Base-by-base conservation (phyloP, 164 flowering plant species). In the Nymphaea thermarum region DNA sequence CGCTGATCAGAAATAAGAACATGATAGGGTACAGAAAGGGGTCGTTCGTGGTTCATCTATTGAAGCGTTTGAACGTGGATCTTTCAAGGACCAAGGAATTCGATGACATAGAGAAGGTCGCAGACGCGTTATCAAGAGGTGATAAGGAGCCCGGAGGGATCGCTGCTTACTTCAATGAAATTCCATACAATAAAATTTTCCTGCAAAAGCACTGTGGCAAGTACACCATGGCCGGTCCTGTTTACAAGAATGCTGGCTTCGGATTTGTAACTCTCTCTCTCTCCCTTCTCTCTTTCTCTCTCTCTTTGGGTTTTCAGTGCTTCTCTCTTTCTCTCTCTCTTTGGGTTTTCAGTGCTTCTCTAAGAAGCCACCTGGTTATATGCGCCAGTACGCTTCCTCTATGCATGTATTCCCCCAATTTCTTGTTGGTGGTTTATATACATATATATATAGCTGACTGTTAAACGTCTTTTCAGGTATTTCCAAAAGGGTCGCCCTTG, bases 401-500 rank as follows among this genome's bases (percentile, higher is more conserved):
- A 16, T 5, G 14, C n/a, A n/a, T n/a, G n/a, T n/a, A n/a, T n/a
- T n/a, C n/a, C n/a, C n/a, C n/a, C n/a, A n/a, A n/a, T n/a, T n/a
- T n/a, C n/a, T n/a, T n/a, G n/a, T n/a, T n/a, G n/a, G n/a, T n/a
- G n/a, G n/a, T n/a, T n/a, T n/a, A n/a, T n/a, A n/a, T n/a, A n/a
- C 1, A 25, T 25, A 25, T 25, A 25, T 25, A 25, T 25, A 25
- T 5, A 5, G 6, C 5, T 17, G 36, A 3, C 8, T 36, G 17
- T n/a, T 61, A 61, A 6, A n/a, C 3, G 6, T 62, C 44, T 63
- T 69, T 68, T 3, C 71, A 86, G 90, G 87, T 65, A 16, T 83
- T 86, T 62, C 90, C 85, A 2, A 76, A n/a, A 64, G 76, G 73
- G 4, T 70, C 78, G 18, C 75, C 75, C 65, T 66, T 72, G 4